phyloP scores from a whole-genome alignment of 306 rosid genomes.

The Cucumis hystrix region DNA sequence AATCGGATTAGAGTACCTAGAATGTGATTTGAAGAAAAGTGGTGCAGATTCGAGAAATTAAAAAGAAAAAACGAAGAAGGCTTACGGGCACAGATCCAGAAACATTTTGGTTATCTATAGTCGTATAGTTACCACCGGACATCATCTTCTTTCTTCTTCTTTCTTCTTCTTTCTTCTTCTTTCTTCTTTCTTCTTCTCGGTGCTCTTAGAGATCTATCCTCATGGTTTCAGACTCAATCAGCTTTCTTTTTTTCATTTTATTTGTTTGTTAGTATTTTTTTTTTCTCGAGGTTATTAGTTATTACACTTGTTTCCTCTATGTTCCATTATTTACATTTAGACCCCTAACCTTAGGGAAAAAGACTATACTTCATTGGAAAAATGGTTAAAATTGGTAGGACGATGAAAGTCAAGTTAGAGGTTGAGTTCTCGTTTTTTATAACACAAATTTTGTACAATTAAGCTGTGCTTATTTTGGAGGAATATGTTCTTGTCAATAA shows the following conservation, averaged over 20 bases:
- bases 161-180: neutral
- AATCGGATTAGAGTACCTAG: neutral
- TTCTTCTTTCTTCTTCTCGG: neutral
- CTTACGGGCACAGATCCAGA: conserved; percentile 90
- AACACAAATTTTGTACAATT: too few relatives aligned
- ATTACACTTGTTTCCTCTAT: neutral
- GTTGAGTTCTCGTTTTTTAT: too few relatives aligned
- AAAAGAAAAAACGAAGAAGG: neutral
- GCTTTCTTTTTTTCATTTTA: neutral
- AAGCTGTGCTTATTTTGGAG: too few relatives aligned
- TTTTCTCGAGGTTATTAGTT: too few relatives aligned
- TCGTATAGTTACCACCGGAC: conserved; percentile 82
- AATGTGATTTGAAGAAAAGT: neutral
- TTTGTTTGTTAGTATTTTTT: too few relatives aligned
- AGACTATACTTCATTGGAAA: too few relatives aligned
- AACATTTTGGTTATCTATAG: conserved; percentile 49
- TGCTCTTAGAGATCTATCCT: neutral
- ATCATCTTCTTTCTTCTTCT: conserved; percentile 39
- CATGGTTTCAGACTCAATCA: neutral
- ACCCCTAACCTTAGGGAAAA: neutral
- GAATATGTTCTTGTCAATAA: too few relatives aligned
- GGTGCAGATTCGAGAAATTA: neutral
- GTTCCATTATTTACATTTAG: neutral
- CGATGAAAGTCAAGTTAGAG: too few relatives aligned
- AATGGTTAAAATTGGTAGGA: too few relatives aligned